Base-by-base conservation (phyloP, 345 rosid species). In the Corymbia maculata region DNA sequence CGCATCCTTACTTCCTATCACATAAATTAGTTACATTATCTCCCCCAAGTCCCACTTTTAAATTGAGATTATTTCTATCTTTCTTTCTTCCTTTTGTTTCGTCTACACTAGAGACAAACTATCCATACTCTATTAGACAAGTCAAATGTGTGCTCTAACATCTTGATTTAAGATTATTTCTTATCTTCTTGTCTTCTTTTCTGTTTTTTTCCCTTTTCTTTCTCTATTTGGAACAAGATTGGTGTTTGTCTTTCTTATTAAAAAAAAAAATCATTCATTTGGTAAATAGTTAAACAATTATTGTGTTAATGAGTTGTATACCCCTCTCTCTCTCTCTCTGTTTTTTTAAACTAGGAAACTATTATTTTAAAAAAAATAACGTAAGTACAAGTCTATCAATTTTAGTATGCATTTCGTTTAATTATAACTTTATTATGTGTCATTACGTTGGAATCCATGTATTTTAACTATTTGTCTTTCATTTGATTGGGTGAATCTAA, bases 131-230 rank as follows among this genome's bases (percentile, higher is more conserved):
- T 6, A 55, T 55, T 21, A 55, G 12, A 21, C 28, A 55, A 19
- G 1, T 55, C 13, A 3, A n/a, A 64, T 17, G 1, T 0, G 15
- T 3, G 4, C 5, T 21, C 6, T 66, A 66, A 12, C 42, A 36
- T 59, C 30, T 64, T 64, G 70, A 61, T 64, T 64, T 61, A 12
- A 64, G 16, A 28, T 64, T 64, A n/a, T 16, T 66, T 66, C 6
- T 15, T 66, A 42, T 15, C 6, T 15, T 70, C 19, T 16, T 59
- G 7, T 59, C 5, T 14, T n/a, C 11, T 9, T 30, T 68, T 30
- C 15, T 16, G 44, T 19, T 14, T 14, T 15, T 68, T 13, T 28
- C 6, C 2, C 80, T 70, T 70, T 32, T 70, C 24, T 36, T 36
- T 70, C 80, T 36, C 24, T 19, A 17, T 17, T 70, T 15, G 24